Conservation (phyloP, 441 rosid genomes). For the Brassica balearica region DNA sequence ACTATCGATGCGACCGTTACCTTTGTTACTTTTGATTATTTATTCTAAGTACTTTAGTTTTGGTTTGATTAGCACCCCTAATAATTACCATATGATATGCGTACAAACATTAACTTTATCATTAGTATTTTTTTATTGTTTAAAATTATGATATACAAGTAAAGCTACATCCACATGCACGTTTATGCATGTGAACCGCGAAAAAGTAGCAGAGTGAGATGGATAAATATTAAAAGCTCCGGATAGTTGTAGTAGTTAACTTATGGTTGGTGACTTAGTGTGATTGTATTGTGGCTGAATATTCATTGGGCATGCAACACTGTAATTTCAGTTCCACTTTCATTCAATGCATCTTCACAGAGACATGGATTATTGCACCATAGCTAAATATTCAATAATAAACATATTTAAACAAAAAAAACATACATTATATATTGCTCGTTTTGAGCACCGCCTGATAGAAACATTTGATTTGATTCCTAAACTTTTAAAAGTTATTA, state of each 20-base stretch:
- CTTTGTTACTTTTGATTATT: constrained; percentile 38
- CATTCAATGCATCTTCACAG: constrained; percentile 21
- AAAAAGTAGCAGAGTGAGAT: constrained; percentile 18
- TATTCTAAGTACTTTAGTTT: constrained; percentile 40
- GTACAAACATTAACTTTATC: constrained; percentile 13
- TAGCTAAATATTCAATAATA: not conserved
- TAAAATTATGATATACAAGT: constrained; percentile 6
- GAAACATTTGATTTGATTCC: not conserved
- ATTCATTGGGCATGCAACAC: constrained; percentile 20
- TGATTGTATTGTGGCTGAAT: constrained; percentile 20
- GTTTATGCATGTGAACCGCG: constrained; percentile 45
- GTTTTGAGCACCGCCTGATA: not conserved
- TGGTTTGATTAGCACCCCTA: constrained; percentile 37
- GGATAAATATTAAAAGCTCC: constrained; percentile 7
- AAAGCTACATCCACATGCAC: constrained; percentile 45
- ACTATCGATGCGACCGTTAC: constrained; percentile 44
- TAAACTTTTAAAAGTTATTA: not conserved
- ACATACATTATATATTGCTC: not conserved
- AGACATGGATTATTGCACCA: constrained; percentile 1
- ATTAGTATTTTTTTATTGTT: not conserved
- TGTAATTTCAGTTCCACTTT: constrained; percentile 24
- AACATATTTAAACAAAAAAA: not conserved
- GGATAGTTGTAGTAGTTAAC: constrained; percentile 5
- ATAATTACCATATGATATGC: constrained; percentile 48
- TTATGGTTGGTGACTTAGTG: constrained; percentile 17